These are phyloP conservation scores for Paramarasmius palmivorus DNA, from an alignment of 1,284 basidiomycete genomes.

Conservation along the genomic window DNA sequence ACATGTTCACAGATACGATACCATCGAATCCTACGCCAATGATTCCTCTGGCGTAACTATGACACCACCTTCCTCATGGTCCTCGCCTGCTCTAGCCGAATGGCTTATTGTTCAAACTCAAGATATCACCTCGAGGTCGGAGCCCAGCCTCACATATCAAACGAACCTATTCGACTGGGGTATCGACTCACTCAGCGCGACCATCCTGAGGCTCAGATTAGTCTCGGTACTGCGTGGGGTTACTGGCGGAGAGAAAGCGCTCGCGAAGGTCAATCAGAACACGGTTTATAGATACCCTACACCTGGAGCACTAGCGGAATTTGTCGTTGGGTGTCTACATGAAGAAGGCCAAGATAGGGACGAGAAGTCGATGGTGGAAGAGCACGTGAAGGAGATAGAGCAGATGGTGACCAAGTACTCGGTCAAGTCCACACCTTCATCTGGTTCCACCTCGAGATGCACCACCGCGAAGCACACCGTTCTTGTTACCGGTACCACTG, in stretches of 20 bases:
- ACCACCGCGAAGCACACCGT: neutral
- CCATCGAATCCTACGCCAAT: conserved; percentile 8
- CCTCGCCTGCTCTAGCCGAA: neutral
- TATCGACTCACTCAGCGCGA: conserved; percentile 4
- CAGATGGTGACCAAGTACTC: conserved; percentile 11
- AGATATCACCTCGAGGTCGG: neutral
- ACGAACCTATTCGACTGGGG: neutral
- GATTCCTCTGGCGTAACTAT: neutral
- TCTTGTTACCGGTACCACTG: conserved; percentile 1
- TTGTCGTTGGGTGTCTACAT: neutral
- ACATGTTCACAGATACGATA: conserved; percentile 11
- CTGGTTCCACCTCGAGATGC: neutral
- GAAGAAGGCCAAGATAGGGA: too few relatives aligned
- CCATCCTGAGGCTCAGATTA: conserved; percentile 10
- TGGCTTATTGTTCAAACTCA: conserved; percentile 7
- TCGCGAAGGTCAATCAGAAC: conserved; percentile 4
- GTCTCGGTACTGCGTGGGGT: neutral
- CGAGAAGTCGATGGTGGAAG: neutral
- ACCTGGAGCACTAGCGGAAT: conserved; percentile 1
- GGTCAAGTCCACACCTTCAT: too few relatives aligned
- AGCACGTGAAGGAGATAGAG: neutral
- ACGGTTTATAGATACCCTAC: conserved; percentile 11
- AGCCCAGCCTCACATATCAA: neutral
- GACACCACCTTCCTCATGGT: conserved; percentile 9
- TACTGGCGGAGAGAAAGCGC: neutral